Conservation (phyloP, 2,329 filamentous ascomycete species). For the Alternaria triticina region DNA sequence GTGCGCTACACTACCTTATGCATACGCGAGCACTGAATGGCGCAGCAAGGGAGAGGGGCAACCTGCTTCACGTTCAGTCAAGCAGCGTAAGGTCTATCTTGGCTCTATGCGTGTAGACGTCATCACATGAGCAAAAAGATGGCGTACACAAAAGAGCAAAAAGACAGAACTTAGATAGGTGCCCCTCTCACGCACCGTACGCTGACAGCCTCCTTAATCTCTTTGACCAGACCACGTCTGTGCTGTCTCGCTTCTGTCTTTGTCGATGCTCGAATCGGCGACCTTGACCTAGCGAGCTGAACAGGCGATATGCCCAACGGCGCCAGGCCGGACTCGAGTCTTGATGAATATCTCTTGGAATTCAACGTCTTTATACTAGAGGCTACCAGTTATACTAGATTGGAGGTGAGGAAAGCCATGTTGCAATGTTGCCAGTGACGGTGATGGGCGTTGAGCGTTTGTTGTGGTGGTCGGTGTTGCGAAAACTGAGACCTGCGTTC, state of each 20-base stretch:
- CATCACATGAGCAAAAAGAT: neutral
- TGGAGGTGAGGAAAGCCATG: neutral
- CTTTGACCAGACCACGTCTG: conserved; percentile 1
- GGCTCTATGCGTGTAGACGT: no score
- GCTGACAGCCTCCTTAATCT: conserved; percentile 2
- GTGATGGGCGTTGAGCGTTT: conserved; percentile 4
- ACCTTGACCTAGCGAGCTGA: neutral
- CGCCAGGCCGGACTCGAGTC: neutral
- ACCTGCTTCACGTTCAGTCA: neutral
- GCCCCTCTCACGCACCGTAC: conserved; percentile 4
- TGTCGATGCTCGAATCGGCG: neutral
- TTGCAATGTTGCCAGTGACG: neutral
- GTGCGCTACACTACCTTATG: neutral
- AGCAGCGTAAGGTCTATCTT: neutral
- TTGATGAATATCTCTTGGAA: neutral
- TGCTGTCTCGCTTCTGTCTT: conserved; percentile 8
- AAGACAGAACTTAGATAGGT: conserved; percentile 7
- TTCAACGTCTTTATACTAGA: neutral
- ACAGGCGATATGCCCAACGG: neutral
- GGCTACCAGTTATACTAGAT: neutral
- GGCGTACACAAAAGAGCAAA: neutral
- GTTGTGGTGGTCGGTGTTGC: neutral
- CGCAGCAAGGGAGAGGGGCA: neutral
- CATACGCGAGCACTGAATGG: neutral
- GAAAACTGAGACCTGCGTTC: conserved; percentile 2